Evolutionary conservation across 805 yeast species (phyloP), one percentile per base, ranked within the genome.

Genomic region (Clavispora fructus): DNA sequence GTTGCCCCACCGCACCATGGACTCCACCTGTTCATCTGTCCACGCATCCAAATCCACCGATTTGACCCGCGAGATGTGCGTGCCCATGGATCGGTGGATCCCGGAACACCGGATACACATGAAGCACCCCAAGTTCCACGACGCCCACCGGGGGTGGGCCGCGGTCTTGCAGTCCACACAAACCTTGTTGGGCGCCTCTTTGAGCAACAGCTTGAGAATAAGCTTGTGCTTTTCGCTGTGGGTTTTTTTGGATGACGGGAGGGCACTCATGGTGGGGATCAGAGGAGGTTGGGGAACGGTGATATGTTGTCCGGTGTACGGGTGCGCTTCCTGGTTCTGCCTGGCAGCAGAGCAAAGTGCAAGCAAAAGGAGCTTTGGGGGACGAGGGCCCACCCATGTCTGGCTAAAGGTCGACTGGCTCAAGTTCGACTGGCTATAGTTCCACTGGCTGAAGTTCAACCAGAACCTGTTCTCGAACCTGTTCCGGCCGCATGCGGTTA

Each of bases 71-170:
- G 95, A 84, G 40, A 92, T 89, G 67, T 92, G 99, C 0, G 97
- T 91, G 1, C 99, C 98, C 84, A 92, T 82, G 43, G 92, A 80
- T 61, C 98, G 76, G 63, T 92, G 99, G 51, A 92, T 86, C 1
- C 99, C 99, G 1, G 97, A 91, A 66, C 99, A 92, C 57, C 94
- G 77, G 53, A 92, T 92, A 65, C 99, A 92, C 37, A 92, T 78
- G 59, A 94, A 91, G 46, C 94, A 81, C 23, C 99, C 99, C 44
- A 92, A 65, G 56, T 85, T 90, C 97, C 97, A 92, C 16, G 95
- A 84, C 10, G 98, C 97, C 99, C 99, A 92, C 45, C 98, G 77
- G 19, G 99, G 99, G 65, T 92, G 95, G 31, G 85, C 77, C 12
- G 92, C 78, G 0, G 82, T 77, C 64, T 94, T 92, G 68, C 99